phyloP scores from a whole-genome alignment of 192 early-diverging fungal species.

The Rhizoclosmatium sp. region DNA sequence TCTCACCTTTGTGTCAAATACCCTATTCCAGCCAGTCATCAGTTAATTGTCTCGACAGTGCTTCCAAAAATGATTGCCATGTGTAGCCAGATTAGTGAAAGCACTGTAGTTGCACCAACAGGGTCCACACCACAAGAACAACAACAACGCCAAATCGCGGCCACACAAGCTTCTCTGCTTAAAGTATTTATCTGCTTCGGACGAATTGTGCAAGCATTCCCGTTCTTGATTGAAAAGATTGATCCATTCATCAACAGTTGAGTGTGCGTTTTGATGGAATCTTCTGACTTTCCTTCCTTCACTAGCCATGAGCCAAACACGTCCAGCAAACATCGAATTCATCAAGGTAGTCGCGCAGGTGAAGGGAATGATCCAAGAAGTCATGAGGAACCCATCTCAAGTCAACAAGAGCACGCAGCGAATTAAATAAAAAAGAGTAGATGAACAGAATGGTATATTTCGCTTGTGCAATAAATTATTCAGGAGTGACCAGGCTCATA shows the following conservation, averaged over 20 bases:
- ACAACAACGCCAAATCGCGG: neutral
- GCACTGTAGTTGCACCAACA: neutral
- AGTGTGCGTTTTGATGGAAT: neutral
- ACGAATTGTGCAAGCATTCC: constrained; percentile 22
- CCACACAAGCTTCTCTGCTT: neutral
- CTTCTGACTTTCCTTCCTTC: neutral
- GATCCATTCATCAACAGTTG: constrained; percentile 3
- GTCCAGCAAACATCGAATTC: neutral
- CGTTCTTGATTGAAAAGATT: constrained; percentile 11
- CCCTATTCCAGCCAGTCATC: constrained; percentile 45
- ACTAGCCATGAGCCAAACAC: neutral
- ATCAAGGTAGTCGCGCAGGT: neutral
- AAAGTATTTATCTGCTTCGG: constrained; percentile 17
- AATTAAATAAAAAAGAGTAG: neutral
- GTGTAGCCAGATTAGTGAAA: constrained; percentile 15
- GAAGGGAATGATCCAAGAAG: neutral
- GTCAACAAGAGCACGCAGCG: constrained; percentile 10
- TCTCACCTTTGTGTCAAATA: constrained; percentile 57
- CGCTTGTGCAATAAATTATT: neutral
- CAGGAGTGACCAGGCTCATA: neutral
- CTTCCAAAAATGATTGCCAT: constrained; percentile 25
- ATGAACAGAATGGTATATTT: neutral
- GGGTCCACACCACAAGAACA: neutral
- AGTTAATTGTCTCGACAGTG: neutral
- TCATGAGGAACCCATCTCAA: neutral